phyloP scores from a whole-genome alignment of 2,329 filamentous ascomycete species.

The Trichophyton rubrum region DNA sequence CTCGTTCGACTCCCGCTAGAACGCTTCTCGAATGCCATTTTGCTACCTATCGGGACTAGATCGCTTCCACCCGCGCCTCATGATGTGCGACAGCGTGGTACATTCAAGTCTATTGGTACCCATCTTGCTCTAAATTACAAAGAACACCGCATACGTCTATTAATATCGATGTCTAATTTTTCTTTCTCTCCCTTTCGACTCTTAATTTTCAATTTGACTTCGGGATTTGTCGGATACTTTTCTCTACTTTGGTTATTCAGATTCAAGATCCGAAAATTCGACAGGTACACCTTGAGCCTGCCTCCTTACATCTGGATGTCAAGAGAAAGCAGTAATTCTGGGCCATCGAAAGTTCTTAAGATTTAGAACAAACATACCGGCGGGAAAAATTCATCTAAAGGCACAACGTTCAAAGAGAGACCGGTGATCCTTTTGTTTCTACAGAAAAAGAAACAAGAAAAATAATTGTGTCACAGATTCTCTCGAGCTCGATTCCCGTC shows the following conservation, averaged over 20 bases:
- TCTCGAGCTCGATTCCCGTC: background rate
- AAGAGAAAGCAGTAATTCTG: conserved; percentile 3
- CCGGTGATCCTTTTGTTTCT: background rate
- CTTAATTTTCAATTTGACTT: background rate
- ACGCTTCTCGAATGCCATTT: background rate
- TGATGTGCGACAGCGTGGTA: conserved; percentile 9
- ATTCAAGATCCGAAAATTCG: background rate
- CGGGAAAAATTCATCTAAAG: background rate
- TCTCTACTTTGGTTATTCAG: background rate
- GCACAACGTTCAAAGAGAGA: background rate
- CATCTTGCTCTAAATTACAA: conserved; percentile 3
- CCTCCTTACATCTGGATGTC: background rate
- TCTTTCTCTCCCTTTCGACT: background rate
- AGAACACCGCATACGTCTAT: background rate
- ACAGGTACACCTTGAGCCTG: background rate
- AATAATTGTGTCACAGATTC: background rate
- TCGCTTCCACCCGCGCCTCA: background rate
- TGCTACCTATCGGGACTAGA: background rate
- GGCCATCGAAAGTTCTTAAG: background rate
- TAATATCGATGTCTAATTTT: conserved; percentile 1
- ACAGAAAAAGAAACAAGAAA: background rate
- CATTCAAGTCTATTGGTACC: background rate
- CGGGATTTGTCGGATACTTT: background rate
- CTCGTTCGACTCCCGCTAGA: background rate
- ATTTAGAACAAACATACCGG: background rate